Conservation (phyloP, 75 land plant genomes). For the Cunninghamia lanceolata region DNA sequence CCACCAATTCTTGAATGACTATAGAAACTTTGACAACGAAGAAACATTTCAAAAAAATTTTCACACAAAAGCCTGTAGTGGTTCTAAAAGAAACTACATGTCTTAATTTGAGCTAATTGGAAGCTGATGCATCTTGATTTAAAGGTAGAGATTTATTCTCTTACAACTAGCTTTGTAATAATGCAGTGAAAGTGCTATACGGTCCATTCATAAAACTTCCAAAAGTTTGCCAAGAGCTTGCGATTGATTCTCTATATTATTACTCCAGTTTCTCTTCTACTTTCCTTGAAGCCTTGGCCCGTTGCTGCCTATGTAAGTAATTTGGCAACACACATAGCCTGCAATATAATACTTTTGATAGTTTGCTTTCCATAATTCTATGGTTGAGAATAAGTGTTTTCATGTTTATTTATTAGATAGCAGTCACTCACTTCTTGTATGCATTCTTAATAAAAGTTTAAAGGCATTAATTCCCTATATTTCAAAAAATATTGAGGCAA, state of each 20-base stretch:
- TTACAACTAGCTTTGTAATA: not conserved
- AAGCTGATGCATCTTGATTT: not conserved
- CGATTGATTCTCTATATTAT: constrained; percentile 60
- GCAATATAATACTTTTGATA: not conserved
- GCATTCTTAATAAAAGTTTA: not conserved
- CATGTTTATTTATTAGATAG: not conserved
- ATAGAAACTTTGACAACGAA: not conserved
- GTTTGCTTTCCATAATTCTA: not conserved
- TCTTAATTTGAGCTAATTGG: not conserved
- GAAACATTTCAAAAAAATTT: not conserved
- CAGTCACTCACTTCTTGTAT: not conserved
- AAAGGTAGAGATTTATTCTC: not conserved
- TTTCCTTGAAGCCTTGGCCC: constrained; percentile 56
- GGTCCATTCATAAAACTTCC: constrained; percentile 82
- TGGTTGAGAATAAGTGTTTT: not conserved
- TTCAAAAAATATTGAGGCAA: not conserved
- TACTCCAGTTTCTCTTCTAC: constrained; percentile 37
- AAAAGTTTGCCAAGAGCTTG: constrained; percentile 60
- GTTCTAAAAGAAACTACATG: not conserved
- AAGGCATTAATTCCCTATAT: not conserved
- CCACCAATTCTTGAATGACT: not conserved
- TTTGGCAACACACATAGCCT: not conserved
- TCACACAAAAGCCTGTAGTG: not conserved
- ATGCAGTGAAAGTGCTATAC: constrained; percentile 51
- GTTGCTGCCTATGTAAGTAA: constrained; percentile 65